Base-by-base conservation (phyloP, 139 green algal genomes). In the Pleodorina starrii region DNA sequence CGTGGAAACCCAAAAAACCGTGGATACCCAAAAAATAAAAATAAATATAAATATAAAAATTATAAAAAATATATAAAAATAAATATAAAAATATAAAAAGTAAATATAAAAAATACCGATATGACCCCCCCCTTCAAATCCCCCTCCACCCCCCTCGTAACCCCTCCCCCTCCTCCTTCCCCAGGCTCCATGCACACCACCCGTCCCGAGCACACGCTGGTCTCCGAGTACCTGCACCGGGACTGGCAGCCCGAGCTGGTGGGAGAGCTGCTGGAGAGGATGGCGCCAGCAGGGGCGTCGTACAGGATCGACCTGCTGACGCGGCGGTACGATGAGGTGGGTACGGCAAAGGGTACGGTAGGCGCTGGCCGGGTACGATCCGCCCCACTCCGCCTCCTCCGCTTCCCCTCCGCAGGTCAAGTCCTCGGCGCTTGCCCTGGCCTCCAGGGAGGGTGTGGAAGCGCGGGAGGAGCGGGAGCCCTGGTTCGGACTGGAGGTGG, bases 251-350 rank as follows among this genome's bases (percentile, higher is more conserved):
- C 94, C 10, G 74, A 84, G 12, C 90, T 94, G 90, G 84, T 93
- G 5, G 71, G 29, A 6, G 9, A 87, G 46, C 86, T 97, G 50
- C 72, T 97, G 90, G 75, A 27, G 11, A 44, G 48, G 48, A 91
- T 95, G 90, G 57, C 91, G 42, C 74, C 92, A 5, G 40, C 50
- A 27, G 38, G 29, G 75, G 16, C 16, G 27, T 59, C 25, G 69
- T 95, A 92, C 51, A 92, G 96, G 23, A 60, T 98, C 0, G 95
- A 98, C 86, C 73, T 98, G 40, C 92, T 96, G 71, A 97, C 94
- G 16, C 86, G 75, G 29, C 76, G 59, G 29, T 97, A 92, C 36
- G 76, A 94, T 1, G 40, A 74, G 23, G 27, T 92, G 43, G 54
- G 54, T 60, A 27, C 51, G 51, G 51, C 51, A 17, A 17, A 35